Conservation (phyloP, 768 basidiomycete genomes). For the Macrolepiota fuliginosa region DNA sequence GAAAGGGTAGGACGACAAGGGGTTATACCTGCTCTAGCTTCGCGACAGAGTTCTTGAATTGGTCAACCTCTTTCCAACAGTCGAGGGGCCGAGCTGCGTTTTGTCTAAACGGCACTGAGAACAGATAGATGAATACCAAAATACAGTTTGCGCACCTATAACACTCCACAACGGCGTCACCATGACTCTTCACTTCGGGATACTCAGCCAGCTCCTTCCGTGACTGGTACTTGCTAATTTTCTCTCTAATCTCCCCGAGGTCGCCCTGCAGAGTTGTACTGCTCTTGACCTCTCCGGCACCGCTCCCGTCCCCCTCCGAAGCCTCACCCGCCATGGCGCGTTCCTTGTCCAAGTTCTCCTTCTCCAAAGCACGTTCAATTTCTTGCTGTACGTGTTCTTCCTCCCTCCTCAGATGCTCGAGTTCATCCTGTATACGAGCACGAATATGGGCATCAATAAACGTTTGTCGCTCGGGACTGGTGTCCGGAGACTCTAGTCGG, state of each 20-base stretch:
- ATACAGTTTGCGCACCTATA: conserved; percentile 53
- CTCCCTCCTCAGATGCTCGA: conserved; percentile 61
- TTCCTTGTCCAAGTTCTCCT: conserved; percentile 85
- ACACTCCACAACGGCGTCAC: conserved; percentile 67
- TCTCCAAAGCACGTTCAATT: conserved; percentile 79
- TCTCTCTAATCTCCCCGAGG: conserved; percentile 68
- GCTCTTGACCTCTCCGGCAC: conserved; percentile 47
- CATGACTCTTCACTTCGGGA: conserved; percentile 52
- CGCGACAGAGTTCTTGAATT: conserved; percentile 68
- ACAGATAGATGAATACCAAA: conserved; percentile 1
- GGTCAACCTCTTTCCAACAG: conserved; percentile 70
- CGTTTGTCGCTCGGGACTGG: conserved; percentile 67
- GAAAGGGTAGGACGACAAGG: not conserved
- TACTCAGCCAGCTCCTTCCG: conserved; percentile 53
- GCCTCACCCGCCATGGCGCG: conserved; percentile 45
- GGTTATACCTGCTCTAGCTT: conserved; percentile 62
- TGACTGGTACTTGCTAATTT: conserved; percentile 69
- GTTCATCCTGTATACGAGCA: conserved; percentile 66
- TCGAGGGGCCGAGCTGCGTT: conserved; percentile 55
- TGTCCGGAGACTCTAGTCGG: conserved; percentile 53
- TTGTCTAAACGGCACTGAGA: conserved; percentile 36
- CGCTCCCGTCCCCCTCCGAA: conserved; percentile 31
- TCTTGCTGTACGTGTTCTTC: conserved; percentile 68
- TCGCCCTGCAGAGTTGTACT: conserved; percentile 69
- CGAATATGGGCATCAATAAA: conserved; percentile 74